phyloP scores from a whole-genome alignment of 2,329 filamentous ascomycete species.

The Fusarium sp. region DNA sequence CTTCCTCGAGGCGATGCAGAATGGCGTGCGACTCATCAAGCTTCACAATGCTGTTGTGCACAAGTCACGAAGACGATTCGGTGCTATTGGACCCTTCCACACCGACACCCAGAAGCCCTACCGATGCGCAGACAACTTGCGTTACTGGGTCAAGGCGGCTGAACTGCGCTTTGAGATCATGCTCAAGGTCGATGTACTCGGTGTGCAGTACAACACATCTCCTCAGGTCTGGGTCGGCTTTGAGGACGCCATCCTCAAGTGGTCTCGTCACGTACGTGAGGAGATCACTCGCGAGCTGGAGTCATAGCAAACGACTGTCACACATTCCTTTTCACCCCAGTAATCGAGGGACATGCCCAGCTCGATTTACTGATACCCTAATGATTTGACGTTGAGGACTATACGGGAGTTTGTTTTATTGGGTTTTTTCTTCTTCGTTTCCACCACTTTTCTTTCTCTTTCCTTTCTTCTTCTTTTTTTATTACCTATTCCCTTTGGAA shows the following conservation, averaged over 20 bases:
- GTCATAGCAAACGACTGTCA: conserved; percentile 51
- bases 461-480: not conserved
- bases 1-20: conserved; percentile 80
- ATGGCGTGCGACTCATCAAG: conserved; percentile 83
- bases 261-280: conserved; percentile 85
- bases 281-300: conserved; percentile 81
- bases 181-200: conserved; percentile 86
- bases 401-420: conserved; percentile 45
- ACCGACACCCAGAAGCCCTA: conserved; percentile 96
- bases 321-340: conserved; percentile 8
- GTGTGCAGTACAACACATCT: conserved; percentile 81
- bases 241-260: conserved; percentile 83
- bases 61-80: conserved; percentile 88
- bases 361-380: conserved; percentile 32
- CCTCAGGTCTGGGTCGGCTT: conserved; percentile 82
- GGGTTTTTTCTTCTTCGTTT: conserved; percentile 11
- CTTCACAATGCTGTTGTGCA: conserved; percentile 91
- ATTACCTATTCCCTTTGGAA: conserved; percentile 17
- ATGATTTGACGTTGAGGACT: conserved; percentile 49
- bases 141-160: conserved; percentile 96
- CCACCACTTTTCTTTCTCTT: conserved; percentile 10
- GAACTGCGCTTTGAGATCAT: conserved; percentile 93
- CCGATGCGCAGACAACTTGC: conserved; percentile 90
- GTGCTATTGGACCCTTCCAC: conserved; percentile 89
- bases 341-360: conserved; percentile 16